Base-by-base conservation (phyloP, 2,329 filamentous ascomycete genomes). In the Cladosporium sp. region DNA sequence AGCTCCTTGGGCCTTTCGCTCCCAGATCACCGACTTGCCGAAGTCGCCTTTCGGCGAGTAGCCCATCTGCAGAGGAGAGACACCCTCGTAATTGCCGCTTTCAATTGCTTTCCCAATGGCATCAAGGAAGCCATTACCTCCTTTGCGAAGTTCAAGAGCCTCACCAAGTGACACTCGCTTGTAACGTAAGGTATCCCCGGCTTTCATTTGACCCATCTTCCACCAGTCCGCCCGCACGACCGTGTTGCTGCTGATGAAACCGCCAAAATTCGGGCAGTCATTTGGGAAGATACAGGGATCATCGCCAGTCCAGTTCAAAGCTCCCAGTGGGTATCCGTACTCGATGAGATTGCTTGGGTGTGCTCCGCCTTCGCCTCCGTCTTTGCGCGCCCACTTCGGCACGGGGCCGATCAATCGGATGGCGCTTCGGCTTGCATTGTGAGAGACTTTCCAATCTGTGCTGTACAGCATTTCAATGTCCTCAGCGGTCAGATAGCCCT, bases 281-380 rank as follows among this genome's bases (percentile, higher is more conserved):
- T 78, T 70, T 0, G 79, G 74, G 45, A 84, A 82, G 14, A 84
- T 76, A n/a, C 78, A 78, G 2, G 79, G 75, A 34, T 80, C 78
- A 53, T 84, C 80, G 3, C 81, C 81, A 0, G 79, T 82, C 75
- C 77, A 85, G 57, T 83, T 83, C 22, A 84, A 59, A 0, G 75
- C 75, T 0, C 80, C 80, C 1, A 80, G 62, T 0, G 78, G 77
- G 61, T 83, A 85, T 2, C 81, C 80, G 57, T 83, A 82, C 56
- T 81, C 78, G 18, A 80, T 74, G 7, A 69, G 54, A 50, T 70
- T 70, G 3, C 61, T 63, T 8, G 83, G 83, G 63, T 86, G 83
- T 1, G 78, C 74, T 9, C 83, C 83, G 7, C 81, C 83, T 55
- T 83, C 81, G 0, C 82, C 83, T 9, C 82, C 83, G 57, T 81